phyloP scores from a whole-genome alignment of 768 basidiomycete species.

The Solioccasus polychromus region DNA sequence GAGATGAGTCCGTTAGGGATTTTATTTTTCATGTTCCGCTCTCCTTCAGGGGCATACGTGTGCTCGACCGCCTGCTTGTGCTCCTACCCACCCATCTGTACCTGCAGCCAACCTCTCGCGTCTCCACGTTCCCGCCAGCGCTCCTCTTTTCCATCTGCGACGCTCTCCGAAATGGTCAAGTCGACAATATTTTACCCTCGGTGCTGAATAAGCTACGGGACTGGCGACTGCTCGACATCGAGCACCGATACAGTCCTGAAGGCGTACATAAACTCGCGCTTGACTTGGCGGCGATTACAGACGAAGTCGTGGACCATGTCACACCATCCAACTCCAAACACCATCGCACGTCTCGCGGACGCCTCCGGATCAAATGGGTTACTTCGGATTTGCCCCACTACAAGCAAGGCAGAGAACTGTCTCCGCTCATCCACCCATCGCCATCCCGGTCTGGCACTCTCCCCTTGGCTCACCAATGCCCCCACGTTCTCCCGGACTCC shows the following conservation, averaged over 20 bases:
- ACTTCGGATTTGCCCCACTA: constrained; percentile 6
- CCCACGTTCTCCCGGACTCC: neutral
- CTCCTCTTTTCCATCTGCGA: constrained; percentile 26
- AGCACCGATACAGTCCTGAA: constrained; percentile 9
- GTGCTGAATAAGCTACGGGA: constrained; percentile 22
- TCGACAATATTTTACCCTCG: constrained; percentile 12
- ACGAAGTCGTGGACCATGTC: neutral
- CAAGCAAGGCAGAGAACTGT: constrained; percentile 5
- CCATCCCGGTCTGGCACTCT: constrained; percentile 7
- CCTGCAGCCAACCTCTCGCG: neutral
- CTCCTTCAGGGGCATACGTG: constrained; percentile 6
- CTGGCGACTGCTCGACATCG: constrained; percentile 24
- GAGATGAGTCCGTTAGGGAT: constrained; percentile 5
- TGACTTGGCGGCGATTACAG: constrained; percentile 15
- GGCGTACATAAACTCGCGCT: constrained; percentile 18
- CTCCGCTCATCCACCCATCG: neutral
- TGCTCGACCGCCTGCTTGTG: constrained; percentile 13
- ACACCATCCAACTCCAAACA: neutral
- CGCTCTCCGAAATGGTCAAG: constrained; percentile 11
- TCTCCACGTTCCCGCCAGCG: constrained; percentile 9
- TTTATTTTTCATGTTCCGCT: constrained; percentile 1
- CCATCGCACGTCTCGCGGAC: neutral
- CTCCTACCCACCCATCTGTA: constrained; percentile 14
- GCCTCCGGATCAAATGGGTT: constrained; percentile 21
- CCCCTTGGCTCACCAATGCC: too few species aligned